Base-by-base conservation (phyloP, 441 rosid species). In the Capsella rubella region DNA sequence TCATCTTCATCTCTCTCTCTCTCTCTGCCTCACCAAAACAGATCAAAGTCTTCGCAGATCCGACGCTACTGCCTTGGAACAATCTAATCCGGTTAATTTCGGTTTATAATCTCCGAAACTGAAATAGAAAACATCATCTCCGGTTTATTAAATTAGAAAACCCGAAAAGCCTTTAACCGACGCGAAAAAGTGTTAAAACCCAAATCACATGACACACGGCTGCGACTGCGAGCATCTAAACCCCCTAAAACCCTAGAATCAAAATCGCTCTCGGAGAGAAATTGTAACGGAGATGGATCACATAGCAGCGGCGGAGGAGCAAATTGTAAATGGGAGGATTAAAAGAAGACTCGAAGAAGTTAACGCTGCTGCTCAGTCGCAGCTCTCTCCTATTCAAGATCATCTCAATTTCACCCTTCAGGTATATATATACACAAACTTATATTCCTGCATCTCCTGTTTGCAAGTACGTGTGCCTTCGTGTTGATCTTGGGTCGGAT, bases 321-420 rank as follows among this genome's bases (percentile, higher is more conserved):
- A 86, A 77, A 69, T 87, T 11, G 84, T 88, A 12, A 81, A 91
- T 27, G 96, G 89, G 53, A 89, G 96, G 71, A 59, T 92, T 77
- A 83, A 89, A 54, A 81, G 78, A 79, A 94, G 87, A 64, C 85
- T 92, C 8, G 78, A 83, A 29, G 83, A 94, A 64, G 95, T 90
- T 0, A 87, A 89, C 74, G 53, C 31, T 3, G 81, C 89, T 45
- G 95, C 95, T 64, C 92, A 89, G 42, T 53, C 85, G 31, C 94
- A 94, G 25, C 97, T 94, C 64, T 67, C 92, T 47, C 90, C 91
- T 53, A 77, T 94, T 47, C 95, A 94, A 75, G 92, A 92, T 72
- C 97, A 92, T 57, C 81, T 94, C 84, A 89, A 87, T 81, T 94
- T 87, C 89, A 92, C 94, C 66, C 97, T 94, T 73, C 99, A 94